These are phyloP conservation scores for Allantophomopsis cytisporea DNA, from an alignment of 2,329 filamentous ascomycete species.

Conservation along the genomic window DNA sequence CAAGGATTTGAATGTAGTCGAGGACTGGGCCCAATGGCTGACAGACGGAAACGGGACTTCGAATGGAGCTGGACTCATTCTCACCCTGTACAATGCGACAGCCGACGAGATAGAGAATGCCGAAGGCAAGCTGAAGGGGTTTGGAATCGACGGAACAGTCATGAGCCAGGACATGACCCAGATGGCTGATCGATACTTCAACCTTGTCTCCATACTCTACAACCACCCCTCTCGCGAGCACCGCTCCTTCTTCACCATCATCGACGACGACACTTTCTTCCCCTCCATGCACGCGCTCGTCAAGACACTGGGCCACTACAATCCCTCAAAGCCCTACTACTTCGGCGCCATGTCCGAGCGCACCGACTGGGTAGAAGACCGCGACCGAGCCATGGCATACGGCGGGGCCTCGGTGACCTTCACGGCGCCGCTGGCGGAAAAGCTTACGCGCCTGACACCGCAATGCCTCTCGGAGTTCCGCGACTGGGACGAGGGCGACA, in stretches of 20 bases:
- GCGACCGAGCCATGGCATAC: slow-evolving; percentile 11
- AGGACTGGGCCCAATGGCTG: too few relatives aligned
- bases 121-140: too few relatives aligned
- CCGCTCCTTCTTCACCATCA: background rate
- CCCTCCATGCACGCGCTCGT: slow-evolving; percentile 11
- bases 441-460: slow-evolving; percentile 3
- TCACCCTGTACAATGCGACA: too few relatives aligned
- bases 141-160: too few relatives aligned
- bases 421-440: slow-evolving; percentile 10
- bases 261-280: slow-evolving; percentile 6
- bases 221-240: background rate
- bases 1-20: too few relatives aligned
- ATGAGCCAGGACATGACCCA: too few relatives aligned
- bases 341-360: slow-evolving; percentile 11
- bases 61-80: too few relatives aligned
- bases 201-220: too few relatives aligned
- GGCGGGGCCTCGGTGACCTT: slow-evolving; percentile 15
- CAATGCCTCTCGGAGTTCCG: slow-evolving; percentile 9
- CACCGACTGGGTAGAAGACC: slow-evolving; percentile 15
- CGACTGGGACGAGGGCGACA: slow-evolving; percentile 9
- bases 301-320: slow-evolving; percentile 16
- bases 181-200: too few relatives aligned
- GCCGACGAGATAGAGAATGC: too few relatives aligned
- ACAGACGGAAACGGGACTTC: too few relatives aligned
- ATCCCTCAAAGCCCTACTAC: slow-evolving; percentile 5